Conservation (phyloP, 768 basidiomycete species). For the Tylopilus plumbeoviolaceoides region DNA sequence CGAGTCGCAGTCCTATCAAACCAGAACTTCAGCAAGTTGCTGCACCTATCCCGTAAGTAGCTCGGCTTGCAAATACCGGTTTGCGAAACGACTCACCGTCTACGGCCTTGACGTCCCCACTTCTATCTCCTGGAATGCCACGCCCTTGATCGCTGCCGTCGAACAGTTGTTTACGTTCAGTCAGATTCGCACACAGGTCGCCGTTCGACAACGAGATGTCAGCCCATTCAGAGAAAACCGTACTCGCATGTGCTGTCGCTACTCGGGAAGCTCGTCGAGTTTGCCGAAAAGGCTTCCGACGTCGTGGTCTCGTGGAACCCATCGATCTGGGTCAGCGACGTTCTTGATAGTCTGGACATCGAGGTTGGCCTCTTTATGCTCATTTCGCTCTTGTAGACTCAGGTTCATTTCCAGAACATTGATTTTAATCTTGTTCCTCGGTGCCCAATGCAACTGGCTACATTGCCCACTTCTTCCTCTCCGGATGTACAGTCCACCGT, state of each 20-base stretch:
- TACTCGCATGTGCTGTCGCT: conserved; percentile 50
- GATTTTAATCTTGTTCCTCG: conserved; percentile 59
- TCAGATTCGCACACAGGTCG: conserved; percentile 38
- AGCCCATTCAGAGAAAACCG: conserved; percentile 42
- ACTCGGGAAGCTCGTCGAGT: conserved; percentile 46
- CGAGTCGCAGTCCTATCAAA: conserved; percentile 55
- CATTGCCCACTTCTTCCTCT: neutral
- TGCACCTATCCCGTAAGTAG: conserved; percentile 43
- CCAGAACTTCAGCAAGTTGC: conserved; percentile 36
- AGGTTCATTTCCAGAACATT: conserved; percentile 16
- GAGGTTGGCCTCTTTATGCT: conserved; percentile 39
- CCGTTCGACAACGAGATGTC: conserved; percentile 32
- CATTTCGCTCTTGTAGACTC: neutral
- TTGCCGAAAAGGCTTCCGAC: conserved; percentile 34
- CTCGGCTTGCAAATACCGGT: conserved; percentile 44
- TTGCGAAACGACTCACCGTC: conserved; percentile 53
- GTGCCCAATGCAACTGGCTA: no score
- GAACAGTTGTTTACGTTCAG: conserved; percentile 50
- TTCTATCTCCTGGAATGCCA: conserved; percentile 25
- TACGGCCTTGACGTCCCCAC: conserved; percentile 45
- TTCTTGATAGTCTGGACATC: conserved; percentile 52
- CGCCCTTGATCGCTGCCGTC: conserved; percentile 57
- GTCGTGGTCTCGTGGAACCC: conserved; percentile 55
- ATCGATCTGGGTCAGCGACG: conserved; percentile 51
- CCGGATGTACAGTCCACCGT: neutral